Percentiles rank a stretch among this genome's conserved stretches.
phyloP scores from a whole-genome alignment of 768 basidiomycete species.

The Clavaria fumosa region DNA sequence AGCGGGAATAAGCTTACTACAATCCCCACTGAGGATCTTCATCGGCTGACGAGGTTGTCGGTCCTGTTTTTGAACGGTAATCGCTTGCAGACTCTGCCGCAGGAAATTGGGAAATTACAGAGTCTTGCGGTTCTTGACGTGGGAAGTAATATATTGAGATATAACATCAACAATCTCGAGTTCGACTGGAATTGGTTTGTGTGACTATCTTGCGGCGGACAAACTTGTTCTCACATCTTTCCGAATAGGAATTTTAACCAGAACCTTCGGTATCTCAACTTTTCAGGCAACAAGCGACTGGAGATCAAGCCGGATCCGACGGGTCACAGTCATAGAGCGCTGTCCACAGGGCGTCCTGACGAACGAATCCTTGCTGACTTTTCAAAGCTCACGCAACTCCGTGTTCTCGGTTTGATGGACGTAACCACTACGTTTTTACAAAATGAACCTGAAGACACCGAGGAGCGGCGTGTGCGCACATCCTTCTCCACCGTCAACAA shows the following conservation, averaged over 20 bases:
- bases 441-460: conserved; percentile 66
- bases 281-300: conserved; percentile 92
- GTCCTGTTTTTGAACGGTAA: conserved; percentile 89
- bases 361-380: conserved; percentile 60
- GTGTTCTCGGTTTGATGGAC: conserved; percentile 94
- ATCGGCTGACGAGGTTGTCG: conserved; percentile 46
- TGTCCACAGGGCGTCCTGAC: conserved; percentile 14
- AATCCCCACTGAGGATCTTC: conserved; percentile 81
- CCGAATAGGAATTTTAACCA: conserved; percentile 83
- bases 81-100: conserved; percentile 79
- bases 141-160: conserved; percentile 85
- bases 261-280: conserved; percentile 83
- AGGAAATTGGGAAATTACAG: conserved; percentile 74
- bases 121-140: conserved; percentile 75
- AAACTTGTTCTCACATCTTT: background rate
- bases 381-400: conserved; percentile 67
- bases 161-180: conserved; percentile 96
- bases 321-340: conserved; percentile 18
- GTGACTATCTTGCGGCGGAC: too few species aligned
- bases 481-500: conserved; percentile 77
- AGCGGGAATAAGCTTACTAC: conserved; percentile 90
- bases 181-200: conserved; percentile 98
- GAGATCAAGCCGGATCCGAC: conserved; percentile 75
- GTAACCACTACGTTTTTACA: conserved; percentile 56
- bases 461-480: conserved; percentile 83